Conservation (phyloP, 2,329 filamentous ascomycete genomes). For the Pyrenochaeta sp. region DNA sequence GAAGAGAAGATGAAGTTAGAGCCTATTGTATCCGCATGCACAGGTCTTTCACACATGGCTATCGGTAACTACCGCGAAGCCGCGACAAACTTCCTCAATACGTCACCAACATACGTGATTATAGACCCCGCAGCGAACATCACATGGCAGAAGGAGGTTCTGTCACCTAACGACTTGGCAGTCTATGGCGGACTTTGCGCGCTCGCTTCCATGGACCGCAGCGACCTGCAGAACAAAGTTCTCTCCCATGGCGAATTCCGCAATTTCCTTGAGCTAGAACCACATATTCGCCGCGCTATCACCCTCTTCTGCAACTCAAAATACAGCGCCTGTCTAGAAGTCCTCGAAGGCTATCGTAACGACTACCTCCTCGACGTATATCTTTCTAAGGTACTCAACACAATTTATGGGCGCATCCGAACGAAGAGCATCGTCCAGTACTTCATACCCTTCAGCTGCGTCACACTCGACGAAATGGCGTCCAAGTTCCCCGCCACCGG, state of each 20-base stretch:
- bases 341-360: conserved; percentile 79
- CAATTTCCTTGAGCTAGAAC: conserved; percentile 88
- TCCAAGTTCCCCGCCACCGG: conserved; percentile 73
- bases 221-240: conserved; percentile 76
- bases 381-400: conserved; percentile 75
- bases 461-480: conserved; percentile 81
- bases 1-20: conserved; percentile 66
- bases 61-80: conserved; percentile 69
- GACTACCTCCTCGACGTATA: conserved; percentile 94
- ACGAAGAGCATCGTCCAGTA: conserved; percentile 95
- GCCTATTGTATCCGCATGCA: conserved; percentile 71
- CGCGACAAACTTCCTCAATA: conserved; percentile 73
- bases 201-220: conserved; percentile 85
- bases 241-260: conserved; percentile 89
- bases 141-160: conserved; percentile 72
- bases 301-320: conserved; percentile 88
- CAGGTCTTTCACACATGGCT: conserved; percentile 68
- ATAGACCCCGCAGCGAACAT: conserved; percentile 56
- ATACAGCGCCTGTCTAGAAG: conserved; percentile 83
- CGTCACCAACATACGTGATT: conserved; percentile 61
- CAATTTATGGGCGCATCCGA: conserved; percentile 78
- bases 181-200: conserved; percentile 91
- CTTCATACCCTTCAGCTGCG: conserved; percentile 86
- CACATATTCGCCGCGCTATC: conserved; percentile 91
- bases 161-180: conserved; percentile 87